phyloP scores from a whole-genome alignment of 257 asterid genomes.

The Schizonepeta tenuifolia region DNA sequence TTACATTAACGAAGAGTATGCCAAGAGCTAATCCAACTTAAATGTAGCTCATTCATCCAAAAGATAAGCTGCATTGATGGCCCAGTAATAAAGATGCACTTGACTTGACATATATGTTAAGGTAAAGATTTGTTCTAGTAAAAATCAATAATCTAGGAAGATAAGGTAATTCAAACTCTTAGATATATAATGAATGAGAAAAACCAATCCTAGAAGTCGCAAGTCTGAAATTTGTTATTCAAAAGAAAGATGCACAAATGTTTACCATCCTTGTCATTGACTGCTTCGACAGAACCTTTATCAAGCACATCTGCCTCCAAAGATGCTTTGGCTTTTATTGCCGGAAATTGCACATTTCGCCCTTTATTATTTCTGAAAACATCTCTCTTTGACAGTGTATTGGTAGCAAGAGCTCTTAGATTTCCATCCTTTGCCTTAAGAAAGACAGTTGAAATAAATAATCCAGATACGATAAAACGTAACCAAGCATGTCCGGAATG shows the following conservation, averaged over 20 bases:
- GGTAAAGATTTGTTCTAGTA: neutral
- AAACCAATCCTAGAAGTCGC: neutral
- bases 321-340: conserved; percentile 54
- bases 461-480: conserved; percentile 7
- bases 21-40: conserved; percentile 2
- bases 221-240: conserved; percentile 5
- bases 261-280: conserved; percentile 52
- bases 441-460: conserved; percentile 22
- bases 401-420: conserved; percentile 33
- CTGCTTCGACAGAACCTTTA: conserved; percentile 52
- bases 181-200: neutral
- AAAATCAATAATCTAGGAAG: neutral
- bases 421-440: conserved; percentile 51
- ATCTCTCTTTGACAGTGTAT: conserved; percentile 36
- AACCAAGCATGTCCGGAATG: neutral
- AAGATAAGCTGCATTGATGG: neutral
- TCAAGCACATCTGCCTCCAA: conserved; percentile 50
- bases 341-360: conserved; percentile 29
- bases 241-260: conserved; percentile 22
- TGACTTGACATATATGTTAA: neutral
- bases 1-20: neutral
- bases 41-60: conserved; percentile 6
- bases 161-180: neutral
- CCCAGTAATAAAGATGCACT: neutral
- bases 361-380: conserved; percentile 30